A percentile compares a stretch with the other conserved stretches of the same genome.
phyloP scores from a whole-genome alignment of 2,329 filamentous ascomycete genomes.

The Trichoderma koningiopsis region DNA sequence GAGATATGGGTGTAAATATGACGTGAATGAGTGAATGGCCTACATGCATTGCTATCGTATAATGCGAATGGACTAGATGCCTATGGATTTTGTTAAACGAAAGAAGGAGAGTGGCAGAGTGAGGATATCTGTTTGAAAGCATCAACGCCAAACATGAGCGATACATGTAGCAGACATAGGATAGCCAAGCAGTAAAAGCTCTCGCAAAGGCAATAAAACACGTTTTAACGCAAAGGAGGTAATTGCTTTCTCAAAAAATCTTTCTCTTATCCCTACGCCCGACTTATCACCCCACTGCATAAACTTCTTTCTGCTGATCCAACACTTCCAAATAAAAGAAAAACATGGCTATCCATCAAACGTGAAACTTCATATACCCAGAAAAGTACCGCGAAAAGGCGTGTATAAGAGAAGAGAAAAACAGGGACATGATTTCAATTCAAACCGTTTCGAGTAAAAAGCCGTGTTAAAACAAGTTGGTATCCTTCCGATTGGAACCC shows the following conservation, averaged over 20 bases:
- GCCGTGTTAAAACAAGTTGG: constrained; percentile 26
- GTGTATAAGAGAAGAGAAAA: neutral
- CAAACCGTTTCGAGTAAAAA: constrained; percentile 12
- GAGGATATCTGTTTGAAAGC: neutral
- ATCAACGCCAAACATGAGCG: neutral
- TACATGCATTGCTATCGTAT: neutral
- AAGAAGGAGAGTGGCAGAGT: neutral
- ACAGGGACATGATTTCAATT: constrained; percentile 6
- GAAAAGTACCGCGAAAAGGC: neutral
- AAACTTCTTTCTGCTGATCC: neutral
- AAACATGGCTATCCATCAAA: constrained; percentile 1
- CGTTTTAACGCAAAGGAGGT: neutral
- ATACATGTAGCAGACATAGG: neutral
- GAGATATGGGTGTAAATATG: neutral
- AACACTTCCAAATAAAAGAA: neutral
- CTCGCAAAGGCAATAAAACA: neutral
- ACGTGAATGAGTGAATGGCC: neutral
- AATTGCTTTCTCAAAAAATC: constrained; percentile 5
- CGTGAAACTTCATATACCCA: neutral
- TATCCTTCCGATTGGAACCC: constrained; percentile 25
- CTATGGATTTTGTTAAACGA: neutral
- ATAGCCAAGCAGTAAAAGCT: neutral
- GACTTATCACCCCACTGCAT: neutral
- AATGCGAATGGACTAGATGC: neutral
- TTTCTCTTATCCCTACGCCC: constrained; percentile 11